These are phyloP conservation scores for Erythrophleum fordii DNA, from an alignment of 306 rosid species.

Conservation along the genomic window DNA sequence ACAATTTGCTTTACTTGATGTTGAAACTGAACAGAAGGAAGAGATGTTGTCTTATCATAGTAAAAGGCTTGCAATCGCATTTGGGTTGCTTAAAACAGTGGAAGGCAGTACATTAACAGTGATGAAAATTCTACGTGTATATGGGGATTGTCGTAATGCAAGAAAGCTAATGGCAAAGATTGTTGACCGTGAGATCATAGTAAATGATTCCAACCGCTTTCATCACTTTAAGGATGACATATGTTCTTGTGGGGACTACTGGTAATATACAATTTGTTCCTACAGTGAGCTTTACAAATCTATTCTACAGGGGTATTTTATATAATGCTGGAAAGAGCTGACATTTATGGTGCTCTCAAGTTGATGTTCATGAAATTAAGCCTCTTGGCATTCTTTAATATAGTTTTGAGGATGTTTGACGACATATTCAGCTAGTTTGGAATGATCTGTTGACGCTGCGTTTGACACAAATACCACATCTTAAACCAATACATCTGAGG, in stretches of 20 bases:
- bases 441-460: background rate
- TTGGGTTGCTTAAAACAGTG: conserved; percentile 69
- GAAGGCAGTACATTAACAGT: conserved; percentile 61
- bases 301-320: background rate
- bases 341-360: background rate
- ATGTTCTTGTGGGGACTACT: conserved; percentile 64
- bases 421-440: background rate
- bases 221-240: conserved; percentile 54
- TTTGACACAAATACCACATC: background rate
- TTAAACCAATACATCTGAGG: background rate
- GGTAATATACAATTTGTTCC: conserved; percentile 39
- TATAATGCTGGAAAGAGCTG: background rate
- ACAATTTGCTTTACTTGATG: conserved; percentile 67
- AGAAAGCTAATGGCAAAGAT: conserved; percentile 54
- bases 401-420: background rate
- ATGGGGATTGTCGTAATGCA: conserved; percentile 59
- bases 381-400: background rate
- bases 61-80: conserved; percentile 78
- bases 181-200: conserved; percentile 51
- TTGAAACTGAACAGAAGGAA: conserved; percentile 72
- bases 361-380: background rate
- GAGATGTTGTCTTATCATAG: conserved; percentile 72
- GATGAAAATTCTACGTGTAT: conserved; percentile 58
- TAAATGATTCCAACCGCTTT: conserved; percentile 56
- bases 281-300: background rate